Base-by-base conservation (phyloP, 768 basidiomycete species). In the Pleurotus ostreatus region DNA sequence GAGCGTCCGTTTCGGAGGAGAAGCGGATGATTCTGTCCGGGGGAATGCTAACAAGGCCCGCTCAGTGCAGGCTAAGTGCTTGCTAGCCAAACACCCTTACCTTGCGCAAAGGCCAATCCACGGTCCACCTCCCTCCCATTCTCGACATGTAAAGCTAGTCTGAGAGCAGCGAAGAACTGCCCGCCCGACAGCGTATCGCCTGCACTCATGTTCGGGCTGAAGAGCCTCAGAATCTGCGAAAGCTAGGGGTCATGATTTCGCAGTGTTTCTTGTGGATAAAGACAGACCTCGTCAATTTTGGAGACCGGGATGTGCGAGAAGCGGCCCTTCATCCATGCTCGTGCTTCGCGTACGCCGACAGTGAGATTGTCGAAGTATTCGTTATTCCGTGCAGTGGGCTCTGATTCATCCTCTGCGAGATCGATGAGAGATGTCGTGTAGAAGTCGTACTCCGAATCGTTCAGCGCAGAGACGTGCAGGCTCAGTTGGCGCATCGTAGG, bases 381-480 rank as follows among this genome's bases (percentile, higher is more conserved):
- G 67, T 84, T 82, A 57, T 77, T 69, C 47, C 68, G 66, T 16
- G 55, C 44, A 1, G 40, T 40, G 2, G 30, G 5, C 18, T 55
- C 60, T 55, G 46, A 51, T 59, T 66, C 61, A n/a, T 69, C 58
- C 34, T 65, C 61, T 43, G 75, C 70, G 41, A 87, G 73, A 57
- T 85, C 86, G 47, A 67, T 66, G 41, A 92, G 72, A 39, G 82
- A 81, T 1, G 77, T 58, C 0, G 86, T 89, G 70, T 88, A 92
- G 18, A 85, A 66, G 12, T 73, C 67, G 67, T 90, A 92, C 67
- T 92, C 89, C 15, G 74, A 71, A 67, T 91, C 82, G 61, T 78
- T 89, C 58, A 92, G 83, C 0, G 89, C 89, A 37, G 90, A 91
- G 16, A 82, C 75, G 60, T 92, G 89, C 5, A 92, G 78, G 18